Evolutionary conservation across 768 basidiomycete species (phyloP).

Genomic region (Tylopilus felleus): DNA sequence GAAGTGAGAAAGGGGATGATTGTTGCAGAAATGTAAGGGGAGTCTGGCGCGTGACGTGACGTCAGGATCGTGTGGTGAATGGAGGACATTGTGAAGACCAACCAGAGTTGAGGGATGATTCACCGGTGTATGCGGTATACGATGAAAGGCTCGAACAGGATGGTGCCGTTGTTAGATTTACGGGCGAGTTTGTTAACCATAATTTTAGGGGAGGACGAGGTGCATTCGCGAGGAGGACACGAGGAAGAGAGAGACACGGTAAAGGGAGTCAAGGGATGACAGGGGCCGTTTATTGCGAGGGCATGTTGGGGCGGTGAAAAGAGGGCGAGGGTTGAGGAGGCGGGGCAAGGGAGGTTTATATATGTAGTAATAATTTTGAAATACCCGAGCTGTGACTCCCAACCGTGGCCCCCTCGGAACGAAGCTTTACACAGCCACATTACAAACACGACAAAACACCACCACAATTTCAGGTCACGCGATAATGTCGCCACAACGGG

Average conservation of each 20-base stretch:
- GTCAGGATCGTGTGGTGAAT: background rate
- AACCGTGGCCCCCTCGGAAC: constrained; percentile 27
- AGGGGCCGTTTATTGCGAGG: constrained; percentile 27
- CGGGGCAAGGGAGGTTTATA: constrained; percentile 40
- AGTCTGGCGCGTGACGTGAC: constrained; percentile 18
- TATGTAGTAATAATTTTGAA: constrained; percentile 35
- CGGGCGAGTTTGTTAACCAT: constrained; percentile 86
- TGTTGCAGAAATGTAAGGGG: constrained; percentile 5
- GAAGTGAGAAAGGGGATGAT: constrained; percentile 8
- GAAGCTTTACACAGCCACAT: constrained; percentile 31
- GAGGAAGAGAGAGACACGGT: constrained; percentile 14
- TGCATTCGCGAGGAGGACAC: constrained; percentile 24
- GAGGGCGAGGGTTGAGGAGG: constrained; percentile 21
- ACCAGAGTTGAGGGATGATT: constrained; percentile 25
- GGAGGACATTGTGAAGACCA: constrained; percentile 1
- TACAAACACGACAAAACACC: constrained; percentile 22
- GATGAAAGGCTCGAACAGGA: constrained; percentile 83
- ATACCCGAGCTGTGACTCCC: constrained; percentile 31
- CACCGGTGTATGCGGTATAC: constrained; percentile 80
- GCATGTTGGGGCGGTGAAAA: constrained; percentile 36
- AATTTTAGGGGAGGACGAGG: constrained; percentile 39
- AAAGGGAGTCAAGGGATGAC: constrained; percentile 6
- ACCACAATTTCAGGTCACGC: constrained; percentile 20
- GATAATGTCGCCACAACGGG: constrained; percentile 21
- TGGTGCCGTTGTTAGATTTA: constrained; percentile 80